Evolutionary conservation across 2,329 filamentous ascomycete genomes (phyloP).

Genomic region (Nemania serpens): DNA sequence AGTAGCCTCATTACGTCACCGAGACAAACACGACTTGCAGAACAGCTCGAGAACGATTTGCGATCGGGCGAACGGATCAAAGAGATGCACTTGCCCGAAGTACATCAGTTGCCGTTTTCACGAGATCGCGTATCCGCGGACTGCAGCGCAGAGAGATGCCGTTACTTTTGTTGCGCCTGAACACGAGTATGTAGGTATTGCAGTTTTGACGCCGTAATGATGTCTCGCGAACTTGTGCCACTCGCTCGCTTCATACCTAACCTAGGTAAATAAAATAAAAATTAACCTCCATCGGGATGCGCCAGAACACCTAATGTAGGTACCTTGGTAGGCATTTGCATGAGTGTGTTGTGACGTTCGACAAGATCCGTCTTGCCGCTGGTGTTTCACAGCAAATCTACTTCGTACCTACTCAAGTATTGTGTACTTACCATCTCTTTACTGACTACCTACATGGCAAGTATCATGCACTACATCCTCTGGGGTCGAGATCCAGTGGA

Average conservation of each 20-base stretch:
- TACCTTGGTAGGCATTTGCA: no score
- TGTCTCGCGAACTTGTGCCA: not conserved
- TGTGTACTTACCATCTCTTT: no score
- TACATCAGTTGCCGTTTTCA: not conserved
- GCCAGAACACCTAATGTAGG: conserved; percentile 12
- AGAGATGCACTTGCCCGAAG: not conserved
- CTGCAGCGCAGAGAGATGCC: not conserved
- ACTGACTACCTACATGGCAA: no score
- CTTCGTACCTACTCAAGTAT: no score
- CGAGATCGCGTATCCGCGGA: not conserved
- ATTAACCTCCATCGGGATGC: no score
- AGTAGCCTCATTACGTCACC: conserved; percentile 21
- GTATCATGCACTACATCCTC: no score
- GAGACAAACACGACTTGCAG: not conserved
- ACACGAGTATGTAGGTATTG: not conserved
- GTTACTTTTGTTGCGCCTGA: not conserved
- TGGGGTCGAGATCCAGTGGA: no score
- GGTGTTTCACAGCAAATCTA: no score
- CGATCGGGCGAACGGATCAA: not conserved
- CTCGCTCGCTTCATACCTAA: not conserved
- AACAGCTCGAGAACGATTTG: not conserved
- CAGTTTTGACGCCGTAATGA: not conserved
- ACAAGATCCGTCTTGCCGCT: no score
- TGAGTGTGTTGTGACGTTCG: no score
- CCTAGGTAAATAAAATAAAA: not conserved